Percentiles rank a stretch among this genome's conserved stretches.
phyloP scores from a whole-genome alignment of 805 yeast genomes.

The Starmera pachycereana region DNA sequence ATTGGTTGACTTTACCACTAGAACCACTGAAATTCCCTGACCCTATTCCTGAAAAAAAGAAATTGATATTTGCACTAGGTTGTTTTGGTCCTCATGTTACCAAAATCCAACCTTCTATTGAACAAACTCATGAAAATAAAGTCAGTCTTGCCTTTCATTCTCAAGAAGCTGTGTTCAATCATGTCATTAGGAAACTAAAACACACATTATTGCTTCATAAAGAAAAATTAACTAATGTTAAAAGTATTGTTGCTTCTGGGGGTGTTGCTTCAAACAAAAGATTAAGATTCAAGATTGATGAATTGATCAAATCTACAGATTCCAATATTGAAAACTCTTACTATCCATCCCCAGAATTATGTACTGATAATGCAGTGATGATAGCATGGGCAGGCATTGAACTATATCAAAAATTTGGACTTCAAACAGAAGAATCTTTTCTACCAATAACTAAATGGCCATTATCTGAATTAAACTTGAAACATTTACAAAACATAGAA shows the following conservation, averaged over 20 bases:
- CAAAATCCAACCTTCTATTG: conserved; percentile 14
- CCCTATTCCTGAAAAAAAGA: conserved; percentile 43
- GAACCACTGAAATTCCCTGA: conserved; percentile 27
- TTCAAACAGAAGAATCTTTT: conserved; percentile 40
- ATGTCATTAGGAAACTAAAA: conserved; percentile 54
- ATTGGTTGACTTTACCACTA: conserved; percentile 14
- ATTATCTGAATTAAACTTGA: conserved; percentile 31
- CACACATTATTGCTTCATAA: conserved; percentile 34
- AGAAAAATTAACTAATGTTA: conserved; percentile 31
- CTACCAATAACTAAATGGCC: conserved; percentile 84
- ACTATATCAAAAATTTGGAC: conserved; percentile 40
- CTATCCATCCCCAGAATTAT: conserved; percentile 61
- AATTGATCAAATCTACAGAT: conserved; percentile 22
- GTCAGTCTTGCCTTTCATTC: conserved; percentile 44
- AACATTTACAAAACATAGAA: background rate
- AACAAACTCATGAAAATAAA: conserved; percentile 12
- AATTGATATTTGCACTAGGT: conserved; percentile 64
- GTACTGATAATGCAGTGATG: conserved; percentile 96
- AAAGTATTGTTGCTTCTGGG: conserved; percentile 74
- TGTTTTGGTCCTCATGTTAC: conserved; percentile 52
- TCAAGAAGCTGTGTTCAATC: conserved; percentile 63
- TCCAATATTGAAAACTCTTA: conserved; percentile 30
- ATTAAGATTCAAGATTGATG: conserved; percentile 38
- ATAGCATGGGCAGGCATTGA: conserved; percentile 97
- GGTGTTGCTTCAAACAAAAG: conserved; percentile 80